Evolutionary conservation across 1,284 basidiomycete species (phyloP).

Genomic region (Schizopora paradoxa): DNA sequence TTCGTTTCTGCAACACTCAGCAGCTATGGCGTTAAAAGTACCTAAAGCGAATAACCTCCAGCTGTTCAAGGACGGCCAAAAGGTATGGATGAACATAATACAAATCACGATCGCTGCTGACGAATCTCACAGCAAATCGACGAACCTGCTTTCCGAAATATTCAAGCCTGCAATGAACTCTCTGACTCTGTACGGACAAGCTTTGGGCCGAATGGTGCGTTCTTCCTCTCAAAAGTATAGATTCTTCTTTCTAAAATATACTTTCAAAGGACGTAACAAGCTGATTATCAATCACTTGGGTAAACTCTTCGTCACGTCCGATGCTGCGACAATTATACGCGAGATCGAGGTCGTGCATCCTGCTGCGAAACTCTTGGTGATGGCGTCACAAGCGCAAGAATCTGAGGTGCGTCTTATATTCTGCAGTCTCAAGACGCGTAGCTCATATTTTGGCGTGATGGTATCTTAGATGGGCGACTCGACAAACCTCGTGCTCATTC

Average conservation of each 20-base stretch:
- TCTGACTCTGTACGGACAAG: constrained; percentile 94
- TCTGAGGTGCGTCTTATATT: constrained; percentile 59
- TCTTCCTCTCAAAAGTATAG: not conserved
- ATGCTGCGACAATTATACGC: constrained; percentile 97
- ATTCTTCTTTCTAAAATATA: constrained; percentile 4
- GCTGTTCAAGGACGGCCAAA: constrained; percentile 94
- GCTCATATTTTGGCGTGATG: not conserved
- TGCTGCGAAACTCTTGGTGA: constrained; percentile 94
- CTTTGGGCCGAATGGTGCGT: constrained; percentile 91
- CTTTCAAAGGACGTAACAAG: constrained; percentile 77
- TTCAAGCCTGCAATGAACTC: constrained; percentile 90
- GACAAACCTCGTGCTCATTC: constrained; percentile 93
- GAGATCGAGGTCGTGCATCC: constrained; percentile 99
- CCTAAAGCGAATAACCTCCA: constrained; percentile 86
- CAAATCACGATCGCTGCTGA: not conserved
- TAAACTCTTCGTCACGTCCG: constrained; percentile 93
- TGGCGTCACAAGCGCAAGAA: constrained; percentile 97
- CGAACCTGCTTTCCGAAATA: constrained; percentile 92
- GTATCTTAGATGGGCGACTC: constrained; percentile 91
- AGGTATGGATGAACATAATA: constrained; percentile 43
- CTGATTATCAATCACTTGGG: constrained; percentile 96
- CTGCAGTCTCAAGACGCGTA: not conserved
- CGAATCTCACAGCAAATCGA: constrained; percentile 69
- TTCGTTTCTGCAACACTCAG: not conserved
- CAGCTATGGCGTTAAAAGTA: constrained; percentile 85